phyloP scores from a whole-genome alignment of 2,329 filamentous ascomycete species.

The Fusarium napiforme region DNA sequence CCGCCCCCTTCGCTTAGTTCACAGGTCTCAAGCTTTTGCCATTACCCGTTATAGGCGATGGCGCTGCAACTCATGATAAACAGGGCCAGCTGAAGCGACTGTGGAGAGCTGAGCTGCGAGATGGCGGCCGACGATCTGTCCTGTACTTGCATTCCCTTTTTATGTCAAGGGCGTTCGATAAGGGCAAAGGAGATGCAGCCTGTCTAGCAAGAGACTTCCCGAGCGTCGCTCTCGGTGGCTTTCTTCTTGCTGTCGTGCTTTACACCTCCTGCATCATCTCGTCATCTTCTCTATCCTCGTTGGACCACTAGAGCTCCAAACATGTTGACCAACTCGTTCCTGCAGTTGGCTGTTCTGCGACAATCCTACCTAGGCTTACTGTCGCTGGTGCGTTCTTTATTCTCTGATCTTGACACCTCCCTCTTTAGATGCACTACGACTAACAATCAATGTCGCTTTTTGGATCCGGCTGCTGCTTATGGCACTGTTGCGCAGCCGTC shows the following conservation, averaged over 20 bases:
- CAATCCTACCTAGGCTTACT: not conserved
- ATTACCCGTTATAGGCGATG: not conserved
- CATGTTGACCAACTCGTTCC: not conserved
- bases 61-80: not conserved
- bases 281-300: not conserved
- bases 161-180: not conserved
- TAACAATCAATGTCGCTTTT: rapidly evolving
- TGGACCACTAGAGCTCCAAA: not conserved
- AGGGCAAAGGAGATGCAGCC: not conserved
- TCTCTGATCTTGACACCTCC: not conserved
- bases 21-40: rapidly evolving
- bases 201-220: not conserved
- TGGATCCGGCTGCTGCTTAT: not conserved
- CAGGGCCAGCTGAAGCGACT: rapidly evolving
- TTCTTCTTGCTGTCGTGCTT: not conserved
- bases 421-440: rapidly evolving
- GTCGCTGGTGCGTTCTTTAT: not conserved
- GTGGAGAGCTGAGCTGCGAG: not conserved
- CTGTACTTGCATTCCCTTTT: not conserved
- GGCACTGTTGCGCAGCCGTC: rapidly evolving
- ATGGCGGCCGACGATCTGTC: not conserved
- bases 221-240: not conserved
- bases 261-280: not conserved
- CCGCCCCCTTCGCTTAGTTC: not conserved
- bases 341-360: rapidly evolving